Base-by-base conservation (phyloP, 208 protist genomes). In the Trypanosoma brucei region DNA sequence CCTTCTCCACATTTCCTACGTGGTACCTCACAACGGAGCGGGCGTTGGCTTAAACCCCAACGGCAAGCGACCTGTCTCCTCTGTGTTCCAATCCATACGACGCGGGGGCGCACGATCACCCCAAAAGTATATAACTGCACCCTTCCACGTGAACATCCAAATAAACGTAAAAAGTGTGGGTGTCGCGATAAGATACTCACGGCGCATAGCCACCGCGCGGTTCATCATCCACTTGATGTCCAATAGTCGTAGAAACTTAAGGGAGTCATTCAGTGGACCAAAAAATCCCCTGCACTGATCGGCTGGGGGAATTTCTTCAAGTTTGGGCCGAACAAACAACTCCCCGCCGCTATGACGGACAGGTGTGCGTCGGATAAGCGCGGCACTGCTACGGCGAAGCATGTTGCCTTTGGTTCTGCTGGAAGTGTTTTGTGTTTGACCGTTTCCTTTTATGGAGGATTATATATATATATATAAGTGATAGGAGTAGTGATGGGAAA, bases 161-260 rank as follows among this genome's bases (percentile, higher is more conserved):
- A 92, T 56, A 71, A 92, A 95, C 3, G 75, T 40, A 72, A 81
- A 91, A 31, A 95, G 72, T 9, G 84, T 91, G 2, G 86, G 86
- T 48, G 86, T 76, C 39, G 86, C 74, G 61, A 95, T 92, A 72
- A 92, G 91, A 72, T 93, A 78, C 72, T 95, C 89, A 49, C 86
- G 89, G 58, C 77, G 81, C 49, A 93, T 74, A 44, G 82, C 84
- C 2, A 95, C 86, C 42, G 82, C 69, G 56, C 89, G 89, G 84
- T 93, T 93, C 84, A 93, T 91, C 78, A 93, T 88, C 86, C 89
- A 95, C 79, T 92, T 92, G 59, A 91, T 75, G 64, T 95, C 89
- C 8, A 95, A 50, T n/a, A 95, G 68, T 52, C 89, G 89, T 44
- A 80, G 60, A 13, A 76, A 62, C 65, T 69, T 72, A 13, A 84